phyloP scores from a whole-genome alignment of 148 eudicot species.

The Fagopyrum esculentum region DNA sequence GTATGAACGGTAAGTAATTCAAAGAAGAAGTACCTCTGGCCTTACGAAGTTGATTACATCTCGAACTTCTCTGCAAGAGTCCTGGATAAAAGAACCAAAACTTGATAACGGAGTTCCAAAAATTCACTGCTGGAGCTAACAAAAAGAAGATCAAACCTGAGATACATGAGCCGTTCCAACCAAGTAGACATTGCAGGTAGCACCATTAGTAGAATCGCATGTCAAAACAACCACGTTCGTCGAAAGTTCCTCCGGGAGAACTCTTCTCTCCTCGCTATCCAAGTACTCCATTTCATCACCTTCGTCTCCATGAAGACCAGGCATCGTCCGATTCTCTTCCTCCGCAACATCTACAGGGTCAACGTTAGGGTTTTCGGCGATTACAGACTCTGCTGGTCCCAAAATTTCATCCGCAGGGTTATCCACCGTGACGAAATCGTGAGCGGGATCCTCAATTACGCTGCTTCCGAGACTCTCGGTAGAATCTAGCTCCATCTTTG shows the following conservation, averaged over 20 bases:
- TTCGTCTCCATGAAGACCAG: conserved; percentile 6
- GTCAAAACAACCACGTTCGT: conserved; percentile 47
- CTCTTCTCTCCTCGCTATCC: conserved; percentile 15
- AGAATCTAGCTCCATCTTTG: conserved; percentile 24
- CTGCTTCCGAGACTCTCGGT: conserved; percentile 26
- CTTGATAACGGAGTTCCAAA: conserved; percentile 1
- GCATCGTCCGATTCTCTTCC: conserved; percentile 3
- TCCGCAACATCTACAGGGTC: conserved; percentile 12
- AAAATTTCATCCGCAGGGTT: conserved; percentile 19
- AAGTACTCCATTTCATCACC: background rate
- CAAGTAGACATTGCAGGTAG: conserved; percentile 60
- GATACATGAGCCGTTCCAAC: conserved; percentile 95
- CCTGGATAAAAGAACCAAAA: conserved; percentile 37
- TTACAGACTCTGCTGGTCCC: background rate
- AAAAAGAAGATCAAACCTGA: conserved; percentile 37
- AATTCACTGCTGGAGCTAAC: background rate
- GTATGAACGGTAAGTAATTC: background rate
- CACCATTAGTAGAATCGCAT: conserved; percentile 53
- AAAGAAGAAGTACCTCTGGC: conserved; percentile 62
- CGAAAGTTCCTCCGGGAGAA: conserved; percentile 46
- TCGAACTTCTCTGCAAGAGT: conserved; percentile 87
- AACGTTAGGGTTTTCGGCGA: conserved; percentile 9
- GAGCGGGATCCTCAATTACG: conserved; percentile 19
- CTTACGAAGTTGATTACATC: conserved; percentile 70
- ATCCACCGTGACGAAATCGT: conserved; percentile 34